Base-by-base conservation (phyloP, 768 basidiomycete genomes). In the Panaeolus cyanescens region DNA sequence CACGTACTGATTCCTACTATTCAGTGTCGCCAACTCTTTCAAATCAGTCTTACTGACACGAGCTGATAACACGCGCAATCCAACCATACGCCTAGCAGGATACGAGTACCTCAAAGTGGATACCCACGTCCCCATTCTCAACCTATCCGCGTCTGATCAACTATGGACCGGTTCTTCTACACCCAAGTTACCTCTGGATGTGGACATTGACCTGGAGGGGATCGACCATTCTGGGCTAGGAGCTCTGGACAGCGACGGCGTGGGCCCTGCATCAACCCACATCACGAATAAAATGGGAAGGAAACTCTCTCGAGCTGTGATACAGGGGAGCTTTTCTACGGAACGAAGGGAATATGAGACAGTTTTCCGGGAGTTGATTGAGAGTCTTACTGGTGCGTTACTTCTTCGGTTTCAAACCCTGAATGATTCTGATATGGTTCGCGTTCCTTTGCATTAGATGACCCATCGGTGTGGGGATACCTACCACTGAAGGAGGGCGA, bases 391-490 rank as follows among this genome's bases (percentile, higher is more conserved):
- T 7, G 56, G 56, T 58, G 4, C n/a, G n/a, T n/a, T n/a, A n/a
- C n/a, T n/a, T n/a, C n/a, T n/a, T n/a, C n/a, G 1, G 31, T 25
- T 39, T 36, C 37, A 9, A 36, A 4, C 2, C 6, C 9, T 42
- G 22, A 4, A 2, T 5, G 4, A 12, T 1, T 25, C 12, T 57
- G 37, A 4, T 7, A 25, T n/a, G n/a, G 56, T 57, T 15, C 33
- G 33, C 6, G 7, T 6, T 34, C 6, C 6, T 34, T 34, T 50
- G 45, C 2, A 13, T 10, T 8, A 61, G 64, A 13, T 8, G 54
- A 64, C 20, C 60, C 64, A 5, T 40, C 42, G 2, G 22, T 37
- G 6, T 64, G 56, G 64, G 64, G 64, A 0, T 64, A 64, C 36
- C 8, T 40, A 22, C 60, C 54, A 2, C 54, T 32, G 15, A 36